Evolutionary conservation across 2,329 filamentous ascomycete species (phyloP).

Genomic region (Epicoccum sorghinum): DNA sequence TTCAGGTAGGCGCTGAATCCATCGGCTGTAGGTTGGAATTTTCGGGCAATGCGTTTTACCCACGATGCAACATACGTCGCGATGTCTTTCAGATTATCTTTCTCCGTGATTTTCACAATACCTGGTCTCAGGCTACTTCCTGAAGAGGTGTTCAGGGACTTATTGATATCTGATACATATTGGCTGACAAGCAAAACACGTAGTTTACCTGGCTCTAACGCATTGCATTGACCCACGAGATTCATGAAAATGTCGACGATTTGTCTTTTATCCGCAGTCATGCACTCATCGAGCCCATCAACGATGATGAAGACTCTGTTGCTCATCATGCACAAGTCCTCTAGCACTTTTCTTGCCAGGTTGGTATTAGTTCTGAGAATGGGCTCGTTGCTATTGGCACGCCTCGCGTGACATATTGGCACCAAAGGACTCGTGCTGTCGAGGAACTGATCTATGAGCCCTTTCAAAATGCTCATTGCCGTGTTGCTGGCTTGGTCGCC

Average conservation of each 20-base stretch:
- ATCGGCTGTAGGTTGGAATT: too few relatives aligned
- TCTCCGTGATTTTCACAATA: constrained; percentile 19
- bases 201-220: constrained; percentile 23
- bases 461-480: constrained; percentile 24
- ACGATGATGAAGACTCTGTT: constrained; percentile 31
- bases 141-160: constrained; percentile 11
- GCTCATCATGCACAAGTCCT: constrained; percentile 24
- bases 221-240: constrained; percentile 21
- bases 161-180: constrained; percentile 29
- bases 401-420: constrained; percentile 18
- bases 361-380: constrained; percentile 18
- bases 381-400: constrained; percentile 24
- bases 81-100: constrained; percentile 30
- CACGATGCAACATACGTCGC: constrained; percentile 9
- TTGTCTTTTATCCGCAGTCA: constrained; percentile 25
- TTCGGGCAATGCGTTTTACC: too few relatives aligned
- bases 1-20: not conserved
- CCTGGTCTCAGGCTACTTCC: constrained; percentile 13
- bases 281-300: constrained; percentile 36
- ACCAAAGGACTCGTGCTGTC: constrained; percentile 21
- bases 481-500: constrained; percentile 20
- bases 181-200: constrained; percentile 37
- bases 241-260: constrained; percentile 22
- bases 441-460: constrained; percentile 26
- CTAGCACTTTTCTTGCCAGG: constrained; percentile 25